Evolutionary conservation across 78 protist species (phyloP), one percentile per base, ranked within the genome.

Genomic region (Cavenderia fasciculata): DNA sequence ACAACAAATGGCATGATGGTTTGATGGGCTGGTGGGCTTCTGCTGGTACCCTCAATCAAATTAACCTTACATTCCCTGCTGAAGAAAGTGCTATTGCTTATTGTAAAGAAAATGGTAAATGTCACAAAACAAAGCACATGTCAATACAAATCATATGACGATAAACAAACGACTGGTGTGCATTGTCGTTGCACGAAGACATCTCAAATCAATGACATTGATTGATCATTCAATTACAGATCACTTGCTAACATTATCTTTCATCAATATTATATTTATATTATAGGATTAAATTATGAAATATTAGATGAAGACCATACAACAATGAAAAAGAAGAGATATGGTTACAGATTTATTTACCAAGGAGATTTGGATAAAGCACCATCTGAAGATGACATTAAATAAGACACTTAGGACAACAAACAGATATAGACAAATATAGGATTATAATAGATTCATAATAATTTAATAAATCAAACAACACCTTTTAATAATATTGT

Each of bases 11-110:
- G 89, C 21, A 82, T 14, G 89, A 82, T 66, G 49, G 89, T 68
- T 52, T 82, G 16, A 82, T 82, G 89, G 89, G 89, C 21, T 82
- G 89, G 89, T 82, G 89, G 76, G 76, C 89, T 31, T 82, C 89
- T 14, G 72, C 71, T 34, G 89, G 72, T 61, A 68, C 89, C 4
- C 70, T 82, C 27, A 68, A 68, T 82, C 89, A 82, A 68, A 49
- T 82, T 31, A 65, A 82, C 23, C 36, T 82, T 21, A 68, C 69
- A 14, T 82, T 82, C 61, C 25, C 23, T 11, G 51, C 78, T 68
- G 89, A 82, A 68, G 41, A 23, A 19, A 68, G 46, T 68, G 89
- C 89, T 54, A 69, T 82, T 66, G 63, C 69, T 2, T 82, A 82
- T 68, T 82, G 89, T 40, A 82, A 82, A 68, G 89, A 82, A 56